Percentiles rank a stretch among this genome's conserved stretches.
These are phyloP conservation scores for Thozetella sp. DNA, from an alignment of 495 filamentous ascomycete species.

Conservation along the genomic window DNA sequence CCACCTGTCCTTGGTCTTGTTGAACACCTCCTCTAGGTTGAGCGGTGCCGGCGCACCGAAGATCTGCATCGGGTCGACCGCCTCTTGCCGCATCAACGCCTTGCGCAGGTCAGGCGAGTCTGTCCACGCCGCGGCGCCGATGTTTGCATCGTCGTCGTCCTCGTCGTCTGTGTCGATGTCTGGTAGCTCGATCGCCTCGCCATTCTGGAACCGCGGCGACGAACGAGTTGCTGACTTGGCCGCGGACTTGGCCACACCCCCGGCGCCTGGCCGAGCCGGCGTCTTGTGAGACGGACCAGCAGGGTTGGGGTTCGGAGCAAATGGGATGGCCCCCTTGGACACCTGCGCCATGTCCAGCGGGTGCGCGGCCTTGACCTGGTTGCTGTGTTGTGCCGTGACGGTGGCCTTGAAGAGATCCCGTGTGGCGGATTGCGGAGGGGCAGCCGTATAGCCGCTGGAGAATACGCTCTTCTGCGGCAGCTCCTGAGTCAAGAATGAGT, in stretches of 20 bases:
- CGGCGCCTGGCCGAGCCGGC: constrained; percentile 48
- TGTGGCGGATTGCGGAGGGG: constrained; percentile 42
- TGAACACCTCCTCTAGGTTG: constrained; percentile 95
- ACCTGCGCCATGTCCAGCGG: constrained; percentile 80
- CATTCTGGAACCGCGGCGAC: constrained; percentile 77
- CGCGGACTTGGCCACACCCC: constrained; percentile 35
- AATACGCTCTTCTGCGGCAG: constrained; percentile 64
- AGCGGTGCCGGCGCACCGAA: constrained; percentile 87
- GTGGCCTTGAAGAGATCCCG: constrained; percentile 47
- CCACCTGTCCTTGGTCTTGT: constrained; percentile 73
- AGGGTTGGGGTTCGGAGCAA: constrained; percentile 68
- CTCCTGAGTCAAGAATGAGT: constrained; percentile 48
- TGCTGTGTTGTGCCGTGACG: constrained; percentile 53
- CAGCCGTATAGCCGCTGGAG: constrained; percentile 61
- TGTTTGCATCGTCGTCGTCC: constrained; percentile 67
- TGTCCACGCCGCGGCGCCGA: constrained; percentile 77
- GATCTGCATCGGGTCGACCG: constrained; percentile 79
- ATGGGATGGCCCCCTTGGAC: constrained; percentile 85
- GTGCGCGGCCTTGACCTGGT: constrained; percentile 61
- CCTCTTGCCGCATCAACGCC: constrained; percentile 74
- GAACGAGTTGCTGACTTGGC: constrained; percentile 62
- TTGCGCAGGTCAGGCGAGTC: constrained; percentile 76
- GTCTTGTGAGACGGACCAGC: constrained; percentile 61
- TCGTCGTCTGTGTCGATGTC: constrained; percentile 89
- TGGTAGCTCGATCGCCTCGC: constrained; percentile 82